Evolutionary conservation across 768 basidiomycete species (phyloP), one percentile per base, ranked within the genome.

Genomic region (Rossbeevera mucosa): DNA sequence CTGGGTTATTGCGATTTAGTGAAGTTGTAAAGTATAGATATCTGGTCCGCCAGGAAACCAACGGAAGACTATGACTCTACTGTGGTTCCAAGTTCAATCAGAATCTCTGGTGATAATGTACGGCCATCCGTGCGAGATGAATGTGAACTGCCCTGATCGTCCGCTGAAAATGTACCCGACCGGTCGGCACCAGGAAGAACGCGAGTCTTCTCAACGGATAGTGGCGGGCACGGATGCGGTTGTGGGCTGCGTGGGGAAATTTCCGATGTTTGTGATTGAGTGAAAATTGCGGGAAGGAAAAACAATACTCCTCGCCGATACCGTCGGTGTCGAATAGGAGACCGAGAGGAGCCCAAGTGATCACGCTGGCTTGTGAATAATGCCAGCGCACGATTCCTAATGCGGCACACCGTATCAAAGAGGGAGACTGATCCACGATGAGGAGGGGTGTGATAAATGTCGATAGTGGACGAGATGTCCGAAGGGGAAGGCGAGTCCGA

Each of bases 231-330:
- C 43, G 65, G 57, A 41, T 58, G 69, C 1, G 69, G 67, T 7
- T 67, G 67, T 1, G 71, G 69, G 20, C 65, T 70, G 18, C 67
- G 67, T 48, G 60, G 60, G 49, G 58, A 44, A 24, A 67, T 49
- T 51, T 73, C 71, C 25, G 64, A 51, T 44, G 56, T 60, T 41
- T 66, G 68, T 13, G 71, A 65, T 9, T 80, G 74, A 4, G 86
- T 76, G 65, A 91, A 86, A 59, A 89, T 83, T 29, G 88, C 86
- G 20, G 90, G 90, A 46, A 92, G 76, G 76, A 91, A 90, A 71
- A 88, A 91, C 45, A 91, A 69, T 36, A 88, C 80, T 29, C 86
- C 83, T 36, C 82, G 78, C 51, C 74, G 72, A 51, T 79, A 73
- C 21, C 68, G 69, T 51, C 80, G 70, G 43, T 73, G 67, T 44